Evolutionary conservation across 1,284 basidiomycete species (phyloP), one percentile per base, ranked within the genome.

Genomic region (Apiotrichum siamense): DNA sequence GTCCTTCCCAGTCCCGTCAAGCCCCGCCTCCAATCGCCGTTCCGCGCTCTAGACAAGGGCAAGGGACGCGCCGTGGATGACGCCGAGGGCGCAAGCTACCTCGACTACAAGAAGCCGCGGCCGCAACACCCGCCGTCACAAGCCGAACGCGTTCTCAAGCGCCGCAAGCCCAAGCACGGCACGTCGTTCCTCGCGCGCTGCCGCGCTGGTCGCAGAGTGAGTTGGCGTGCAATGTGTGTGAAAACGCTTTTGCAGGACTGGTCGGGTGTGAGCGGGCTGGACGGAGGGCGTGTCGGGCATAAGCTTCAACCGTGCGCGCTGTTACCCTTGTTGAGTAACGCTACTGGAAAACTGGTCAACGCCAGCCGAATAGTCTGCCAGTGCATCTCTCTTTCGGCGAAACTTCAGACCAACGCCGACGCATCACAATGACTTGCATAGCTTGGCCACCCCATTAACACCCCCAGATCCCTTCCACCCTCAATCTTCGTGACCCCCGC

Each of bases 51-150:
- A 25, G 31, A n/a, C 23, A 52, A 52, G 29, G 50, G 50, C 33
- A 52, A 52, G 18, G 38, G 50, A 52, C 35, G 39, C 50, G 21
- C 33, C 21, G 50, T 47, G 40, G 36, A 42, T 18, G 40, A 40
- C 20, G 7, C 20, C 25, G 26, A 23, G 3, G 27, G 25, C 7
- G 10, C 21, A 15, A 18, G 15, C 26, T 10, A 37, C 9, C 25
- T 15, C 40, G n/a, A 29, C 35, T 9, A n/a, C n/a, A n/a, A 18
- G 18, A 21, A 37, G 35, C 18, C 4, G 20, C 7, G 5, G 17
- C 26, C 10, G 25, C 24, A 20, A 9, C 12, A 12, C n/a, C 17
- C 31, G 6, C 41, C 27, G 13, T 29, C 29, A 18, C 18, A n/a
- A 17, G 24, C 32, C 4, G 43, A 18, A 25, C 32, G 43, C 29